phyloP scores from a whole-genome alignment of 2,329 filamentous ascomycete species.

The Curvularia verruculosa region DNA sequence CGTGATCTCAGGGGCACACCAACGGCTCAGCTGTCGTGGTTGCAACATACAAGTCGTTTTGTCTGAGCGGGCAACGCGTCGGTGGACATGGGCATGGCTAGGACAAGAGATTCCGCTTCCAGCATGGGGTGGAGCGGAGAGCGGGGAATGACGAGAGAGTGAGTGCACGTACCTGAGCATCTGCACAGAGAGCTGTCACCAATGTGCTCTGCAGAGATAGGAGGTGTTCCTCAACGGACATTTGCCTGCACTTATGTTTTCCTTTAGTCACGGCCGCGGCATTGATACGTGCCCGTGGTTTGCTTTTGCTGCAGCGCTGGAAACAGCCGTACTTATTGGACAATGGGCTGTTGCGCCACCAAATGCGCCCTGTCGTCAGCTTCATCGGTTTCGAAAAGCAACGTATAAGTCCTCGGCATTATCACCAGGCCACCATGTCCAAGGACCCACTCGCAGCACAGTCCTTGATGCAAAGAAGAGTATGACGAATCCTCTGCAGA shows the following conservation, averaged over 20 bases:
- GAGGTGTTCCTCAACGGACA: background rate
- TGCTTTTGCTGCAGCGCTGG: background rate
- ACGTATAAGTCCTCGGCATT: background rate
- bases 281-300: background rate
- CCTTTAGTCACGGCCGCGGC: background rate
- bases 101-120: constrained; percentile 5
- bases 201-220: background rate
- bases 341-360: background rate
- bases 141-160: constrained; percentile 12
- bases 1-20: constrained; percentile 7
- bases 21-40: background rate
- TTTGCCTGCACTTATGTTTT: background rate
- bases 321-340: background rate
- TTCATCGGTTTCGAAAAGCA: constrained; percentile 5
- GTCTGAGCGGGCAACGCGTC: background rate
- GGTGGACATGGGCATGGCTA: background rate
- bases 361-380: background rate
- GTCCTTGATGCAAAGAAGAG: background rate
- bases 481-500: background rate
- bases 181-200: background rate
- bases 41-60: background rate
- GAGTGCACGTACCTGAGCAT: constrained; percentile 8
- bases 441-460: background rate
- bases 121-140: constrained; percentile 6
- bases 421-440: background rate